Evolutionary conservation across 345 rosid genomes (phyloP).

Genomic region (Psidium guajava): DNA sequence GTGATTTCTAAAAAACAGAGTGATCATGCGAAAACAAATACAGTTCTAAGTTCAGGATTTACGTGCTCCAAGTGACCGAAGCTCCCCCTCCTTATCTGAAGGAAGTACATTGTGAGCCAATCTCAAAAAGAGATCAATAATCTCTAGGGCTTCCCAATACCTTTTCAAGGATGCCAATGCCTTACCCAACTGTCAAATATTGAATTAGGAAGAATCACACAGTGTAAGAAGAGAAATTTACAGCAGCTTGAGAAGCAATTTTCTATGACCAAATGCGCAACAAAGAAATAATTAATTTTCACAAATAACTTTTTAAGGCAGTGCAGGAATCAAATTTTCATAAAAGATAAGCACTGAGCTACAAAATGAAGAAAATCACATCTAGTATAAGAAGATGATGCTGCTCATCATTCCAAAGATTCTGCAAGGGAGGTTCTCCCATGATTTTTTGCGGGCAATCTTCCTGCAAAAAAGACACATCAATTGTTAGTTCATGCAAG

Average conservation of each 20-base stretch:
- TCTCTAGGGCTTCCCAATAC: conserved; percentile 75
- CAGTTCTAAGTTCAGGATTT: conserved; percentile 9
- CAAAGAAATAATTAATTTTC: background rate
- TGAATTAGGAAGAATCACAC: background rate
- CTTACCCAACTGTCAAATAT: conserved; percentile 52
- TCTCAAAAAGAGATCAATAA: conserved; percentile 30
- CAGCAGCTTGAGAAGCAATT: background rate
- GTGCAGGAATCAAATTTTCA: background rate
- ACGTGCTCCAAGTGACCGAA: conserved; percentile 87
- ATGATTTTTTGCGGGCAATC: conserved; percentile 23
- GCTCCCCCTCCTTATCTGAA: conserved; percentile 51
- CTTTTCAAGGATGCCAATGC: conserved; percentile 62
- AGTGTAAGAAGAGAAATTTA: background rate
- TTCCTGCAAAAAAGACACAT: background rate
- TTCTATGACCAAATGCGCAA: background rate
- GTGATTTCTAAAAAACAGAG: background rate
- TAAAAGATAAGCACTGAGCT: background rate
- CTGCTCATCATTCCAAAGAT: conserved; percentile 58
- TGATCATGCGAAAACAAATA: background rate
- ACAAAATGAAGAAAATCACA: conserved; percentile 26
- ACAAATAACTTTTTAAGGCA: background rate
- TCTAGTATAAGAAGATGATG: conserved; percentile 69
- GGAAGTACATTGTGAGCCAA: conserved; percentile 23
- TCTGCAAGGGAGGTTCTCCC: conserved; percentile 34
- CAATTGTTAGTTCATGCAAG: background rate